phyloP scores from a whole-genome alignment of 176 grass and related monocot species.

The Thinopyrum elongatum region DNA sequence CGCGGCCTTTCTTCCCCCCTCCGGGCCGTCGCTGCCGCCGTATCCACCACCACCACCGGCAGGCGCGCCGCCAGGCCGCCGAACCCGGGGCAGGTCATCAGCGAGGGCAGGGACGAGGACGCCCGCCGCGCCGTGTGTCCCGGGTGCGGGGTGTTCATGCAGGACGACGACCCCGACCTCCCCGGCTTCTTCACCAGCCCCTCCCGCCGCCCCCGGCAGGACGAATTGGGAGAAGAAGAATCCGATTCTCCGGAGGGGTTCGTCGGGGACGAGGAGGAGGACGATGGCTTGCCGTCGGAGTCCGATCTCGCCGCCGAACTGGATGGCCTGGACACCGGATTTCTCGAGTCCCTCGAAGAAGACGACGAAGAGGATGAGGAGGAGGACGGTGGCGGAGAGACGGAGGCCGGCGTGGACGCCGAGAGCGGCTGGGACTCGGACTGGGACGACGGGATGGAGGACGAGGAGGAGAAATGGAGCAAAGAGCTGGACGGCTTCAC shows the following conservation, averaged over 20 bases:
- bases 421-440: constrained; percentile 37
- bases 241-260: constrained; percentile 24
- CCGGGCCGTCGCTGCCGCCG: background rate
- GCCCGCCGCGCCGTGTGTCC: constrained; percentile 53
- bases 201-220: constrained; percentile 28
- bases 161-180: constrained; percentile 68
- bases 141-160: constrained; percentile 92
- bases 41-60: background rate
- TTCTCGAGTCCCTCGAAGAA: constrained; percentile 51
- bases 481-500: constrained; percentile 76
- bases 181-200: constrained; percentile 83
- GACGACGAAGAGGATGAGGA: constrained; percentile 12
- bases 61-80: constrained; percentile 3
- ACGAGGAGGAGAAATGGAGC: constrained; percentile 64
- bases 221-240: constrained; percentile 15
- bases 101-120: constrained; percentile 38
- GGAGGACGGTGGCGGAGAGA: constrained; percentile 6
- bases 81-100: constrained; percentile 25
- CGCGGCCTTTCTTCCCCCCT: background rate
- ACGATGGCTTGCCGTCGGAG: background rate
- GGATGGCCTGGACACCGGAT: constrained; percentile 26
- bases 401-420: constrained; percentile 26
- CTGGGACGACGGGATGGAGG: constrained; percentile 48
- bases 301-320: constrained; percentile 33
- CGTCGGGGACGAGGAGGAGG: constrained; percentile 27